phyloP scores from a whole-genome alignment of 139 green algal genomes.

The Zygnema circumcarinatum region DNA sequence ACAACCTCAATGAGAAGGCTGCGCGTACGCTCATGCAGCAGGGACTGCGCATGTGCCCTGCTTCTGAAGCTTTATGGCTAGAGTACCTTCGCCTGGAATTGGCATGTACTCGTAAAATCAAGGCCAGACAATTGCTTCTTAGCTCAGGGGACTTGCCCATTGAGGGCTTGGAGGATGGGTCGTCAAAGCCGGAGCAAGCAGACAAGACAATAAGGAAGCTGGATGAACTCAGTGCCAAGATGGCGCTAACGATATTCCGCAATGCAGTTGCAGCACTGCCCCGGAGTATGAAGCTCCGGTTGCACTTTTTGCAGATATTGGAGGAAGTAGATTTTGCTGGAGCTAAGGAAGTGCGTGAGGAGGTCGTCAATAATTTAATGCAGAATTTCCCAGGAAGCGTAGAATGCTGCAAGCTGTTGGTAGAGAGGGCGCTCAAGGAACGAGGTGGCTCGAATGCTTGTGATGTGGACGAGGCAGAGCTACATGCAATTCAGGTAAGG shows the following conservation, averaged over 20 bases:
- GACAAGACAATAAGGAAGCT: background rate
- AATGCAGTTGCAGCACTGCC: constrained; percentile 15
- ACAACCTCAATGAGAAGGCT: constrained; percentile 77
- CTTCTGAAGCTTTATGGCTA: constrained; percentile 76
- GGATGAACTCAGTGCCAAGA: constrained; percentile 26
- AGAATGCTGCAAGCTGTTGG: background rate
- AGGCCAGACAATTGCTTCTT: constrained; percentile 74
- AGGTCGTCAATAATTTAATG: constrained; percentile 8
- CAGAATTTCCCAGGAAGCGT: constrained; percentile 7
- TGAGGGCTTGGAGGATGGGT: background rate
- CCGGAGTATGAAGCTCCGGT: background rate
- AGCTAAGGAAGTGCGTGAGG: constrained; percentile 2
- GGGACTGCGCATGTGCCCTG: constrained; percentile 78
- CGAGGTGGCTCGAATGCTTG: background rate
- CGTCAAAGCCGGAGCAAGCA: background rate
- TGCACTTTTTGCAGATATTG: constrained; percentile 33
- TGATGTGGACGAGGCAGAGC: background rate
- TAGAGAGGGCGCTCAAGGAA: background rate
- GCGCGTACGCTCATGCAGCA: constrained; percentile 91
- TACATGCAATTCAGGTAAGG: constrained; percentile 22
- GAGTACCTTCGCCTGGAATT: constrained; percentile 86
- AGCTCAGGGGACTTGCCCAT: constrained; percentile 34
- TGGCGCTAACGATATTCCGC: constrained; percentile 23
- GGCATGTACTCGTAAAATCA: constrained; percentile 80
- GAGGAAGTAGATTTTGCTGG: constrained; percentile 23